phyloP scores from a whole-genome alignment of 2,329 filamentous ascomycete genomes.

The Pezicula carpinea region DNA sequence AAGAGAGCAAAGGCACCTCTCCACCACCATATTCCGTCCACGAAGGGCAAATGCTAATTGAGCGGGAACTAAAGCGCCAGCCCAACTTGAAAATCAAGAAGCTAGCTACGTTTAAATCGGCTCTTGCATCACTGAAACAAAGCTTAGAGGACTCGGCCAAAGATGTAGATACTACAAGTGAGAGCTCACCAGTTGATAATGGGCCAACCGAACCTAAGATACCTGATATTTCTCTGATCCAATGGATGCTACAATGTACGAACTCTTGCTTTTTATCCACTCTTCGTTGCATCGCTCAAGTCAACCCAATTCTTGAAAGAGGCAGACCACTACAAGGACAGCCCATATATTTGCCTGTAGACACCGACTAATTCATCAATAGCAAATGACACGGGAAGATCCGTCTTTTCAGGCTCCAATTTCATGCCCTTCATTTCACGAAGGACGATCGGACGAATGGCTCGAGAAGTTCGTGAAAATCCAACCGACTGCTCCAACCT shows the following conservation, averaged over 20 bases:
- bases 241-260: conserved; percentile 13
- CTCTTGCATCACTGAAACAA: conserved; percentile 6
- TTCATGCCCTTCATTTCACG: conserved; percentile 11
- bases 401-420: conserved; percentile 2
- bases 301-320: too few relatives aligned
- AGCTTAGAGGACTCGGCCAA: conserved; percentile 1
- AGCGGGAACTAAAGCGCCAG: conserved; percentile 3
- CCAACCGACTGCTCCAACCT: background rate
- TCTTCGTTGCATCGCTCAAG: too few relatives aligned
- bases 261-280: too few relatives aligned
- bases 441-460: conserved; percentile 7
- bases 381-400: conserved; percentile 7
- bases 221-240: conserved; percentile 6
- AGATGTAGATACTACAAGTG: too few relatives aligned
- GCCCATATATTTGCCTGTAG: background rate
- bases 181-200: background rate
- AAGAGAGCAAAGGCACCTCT: background rate
- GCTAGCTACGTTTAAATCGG: conserved; percentile 1
- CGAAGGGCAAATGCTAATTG: conserved; percentile 7
- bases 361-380: background rate
- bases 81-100: conserved; percentile 1
- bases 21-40: conserved; percentile 3
- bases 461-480: background rate
- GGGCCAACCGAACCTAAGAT: background rate
- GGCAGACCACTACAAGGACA: too few relatives aligned